phyloP scores from a whole-genome alignment of 768 basidiomycete genomes.

The Lactarius sanguifluus region DNA sequence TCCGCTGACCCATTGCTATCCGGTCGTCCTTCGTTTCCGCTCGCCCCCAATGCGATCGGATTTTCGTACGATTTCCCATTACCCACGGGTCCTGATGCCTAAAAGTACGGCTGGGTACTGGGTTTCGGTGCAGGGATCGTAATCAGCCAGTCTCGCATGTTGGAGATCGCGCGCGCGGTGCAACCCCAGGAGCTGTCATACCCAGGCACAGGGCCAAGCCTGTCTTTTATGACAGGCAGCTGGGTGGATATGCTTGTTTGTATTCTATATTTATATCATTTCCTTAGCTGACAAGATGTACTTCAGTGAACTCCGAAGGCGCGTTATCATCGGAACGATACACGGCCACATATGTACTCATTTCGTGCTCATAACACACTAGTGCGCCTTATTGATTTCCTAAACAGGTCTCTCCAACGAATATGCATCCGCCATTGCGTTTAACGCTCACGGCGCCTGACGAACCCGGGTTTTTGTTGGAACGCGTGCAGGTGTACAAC shows the following conservation, averaged over 20 bases:
- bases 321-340: constrained; percentile 60
- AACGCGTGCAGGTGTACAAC: constrained; percentile 67
- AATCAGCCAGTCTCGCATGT: too few relatives aligned
- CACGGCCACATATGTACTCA: constrained; percentile 62
- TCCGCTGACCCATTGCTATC: too few relatives aligned
- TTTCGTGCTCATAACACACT: background rate
- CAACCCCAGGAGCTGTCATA: too few relatives aligned
- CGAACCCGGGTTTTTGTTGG: constrained; percentile 74
- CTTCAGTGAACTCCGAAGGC: constrained; percentile 53
- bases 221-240: constrained; percentile 51
- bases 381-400: constrained; percentile 16
- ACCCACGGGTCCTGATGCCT: too few relatives aligned
- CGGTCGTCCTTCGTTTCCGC: too few relatives aligned
- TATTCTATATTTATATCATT: background rate
- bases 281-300: constrained; percentile 5
- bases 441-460: constrained; percentile 66
- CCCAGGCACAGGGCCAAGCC: constrained; percentile 46
- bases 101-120: too few relatives aligned
- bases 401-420: constrained; percentile 60
- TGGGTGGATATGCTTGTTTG: constrained; percentile 66
- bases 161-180: too few relatives aligned
- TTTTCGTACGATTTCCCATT: too few relatives aligned
- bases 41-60: too few relatives aligned
- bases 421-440: constrained; percentile 66
- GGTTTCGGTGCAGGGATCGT: too few relatives aligned